Evolutionary conservation across 164 flowering plant species (phyloP).

Genomic region (Vitis vinifera): ASM3070453v1 NC_081807.1:19507501-19508000

Average conservation of each 20-base stretch:
- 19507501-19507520: constrained; percentile 49
- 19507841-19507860: no score
- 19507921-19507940: no score
- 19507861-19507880: not conserved
- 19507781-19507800: constrained; percentile 15
- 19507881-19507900: no score
- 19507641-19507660: not conserved
- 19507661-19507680: constrained; percentile 15
- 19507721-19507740: constrained; percentile 37
- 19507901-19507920: no score
- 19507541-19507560: no score
- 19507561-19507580: no score
- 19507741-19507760: constrained; percentile 39
- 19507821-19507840: constrained; percentile 9
- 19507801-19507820: constrained; percentile 18
- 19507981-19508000: no score
- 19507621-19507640: no score
- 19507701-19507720: constrained; percentile 30
- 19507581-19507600: not conserved
- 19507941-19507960: no score
- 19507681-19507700: constrained; percentile 43
- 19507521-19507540: not conserved
- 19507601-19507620: no score
- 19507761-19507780: constrained; percentile 34
- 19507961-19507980: no score